Base-by-base conservation (phyloP, 768 basidiomycete species). In the Trametes sanguinea region DNA sequence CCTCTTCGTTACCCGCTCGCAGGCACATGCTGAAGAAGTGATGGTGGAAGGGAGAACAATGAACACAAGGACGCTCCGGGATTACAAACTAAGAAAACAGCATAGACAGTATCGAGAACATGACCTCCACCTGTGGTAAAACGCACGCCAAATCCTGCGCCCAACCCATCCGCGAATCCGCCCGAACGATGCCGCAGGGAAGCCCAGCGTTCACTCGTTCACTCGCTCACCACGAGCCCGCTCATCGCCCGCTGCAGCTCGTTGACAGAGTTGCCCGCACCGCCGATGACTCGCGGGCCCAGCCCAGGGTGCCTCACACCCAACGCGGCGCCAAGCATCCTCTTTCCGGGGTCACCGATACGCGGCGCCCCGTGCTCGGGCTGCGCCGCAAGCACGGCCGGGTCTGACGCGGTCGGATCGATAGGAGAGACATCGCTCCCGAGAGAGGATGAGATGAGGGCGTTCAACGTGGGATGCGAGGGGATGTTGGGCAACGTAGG, bases 301-400 rank as follows among this genome's bases (percentile, higher is more conserved):
- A 92, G 77, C 42, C 82, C 81, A 33, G 92, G 92, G 75, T 92
- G 91, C 75, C 92, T 83, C 62, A 94, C 82, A 47, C 92, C 93
- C 59, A 94, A 78, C 35, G 92, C 92, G 56, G 88, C 88, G 44
- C 91, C 93, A 27, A 94, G 80, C 92, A 94, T 94, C 69, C 92
- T 81, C 77, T 91, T 92, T 43, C 90, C 92, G 35, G 92, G 90
- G 74, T 94, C 90, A 39, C 92, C 92, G 67, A 94, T 92, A 69
- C 88, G 83, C 22, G 91, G 91, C n/a, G 86, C 87, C 37, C 80
- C 74, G 48, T 82, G 81, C 66, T 83, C 71, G 6, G 73, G 71
- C 69, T 83, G 83, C 27, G 83, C 80, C 11, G 83, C 79, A 53
- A 90, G 71, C 61, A 90, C 88, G 1, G 89, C 88, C 17, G 89